phyloP scores from a whole-genome alignment of 495 filamentous ascomycete genomes.

The Podospora appendiculata region DNA sequence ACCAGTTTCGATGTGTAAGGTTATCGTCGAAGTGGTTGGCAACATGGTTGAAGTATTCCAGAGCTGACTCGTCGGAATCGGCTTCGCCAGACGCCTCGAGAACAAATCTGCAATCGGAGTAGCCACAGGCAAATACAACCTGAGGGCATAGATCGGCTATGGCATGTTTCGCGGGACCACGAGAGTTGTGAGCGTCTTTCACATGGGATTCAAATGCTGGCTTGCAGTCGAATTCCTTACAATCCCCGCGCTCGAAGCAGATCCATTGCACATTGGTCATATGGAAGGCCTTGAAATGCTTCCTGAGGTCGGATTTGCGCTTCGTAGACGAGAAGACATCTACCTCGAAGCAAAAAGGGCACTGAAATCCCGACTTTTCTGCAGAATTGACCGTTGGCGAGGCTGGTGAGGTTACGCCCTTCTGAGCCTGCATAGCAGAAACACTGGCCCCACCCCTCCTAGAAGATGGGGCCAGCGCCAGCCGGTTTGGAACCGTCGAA shows the following conservation, averaged over 20 bases:
- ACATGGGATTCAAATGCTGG: conserved; percentile 15
- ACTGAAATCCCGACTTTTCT: conserved; percentile 2
- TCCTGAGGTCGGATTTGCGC: conserved; percentile 18
- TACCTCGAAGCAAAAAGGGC: conserved; percentile 20
- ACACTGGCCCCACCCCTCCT: too few species aligned
- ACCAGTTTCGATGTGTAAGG: conserved; percentile 13
- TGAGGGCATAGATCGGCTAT: conserved; percentile 12
- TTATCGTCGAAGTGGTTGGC: conserved; percentile 16
- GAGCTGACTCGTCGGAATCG: conserved; percentile 4
- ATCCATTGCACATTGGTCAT: conserved; percentile 14
- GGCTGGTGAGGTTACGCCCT: too few species aligned
- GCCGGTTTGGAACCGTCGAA: too few species aligned
- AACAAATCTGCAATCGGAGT: conserved; percentile 15
- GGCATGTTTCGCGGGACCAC: conserved; percentile 5
- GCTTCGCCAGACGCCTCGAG: conserved; percentile 13
- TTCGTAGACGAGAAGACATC: conserved; percentile 9
- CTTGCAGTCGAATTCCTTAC: conserved; percentile 17
- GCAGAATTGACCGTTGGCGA: too few species aligned
- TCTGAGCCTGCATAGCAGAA: too few species aligned
- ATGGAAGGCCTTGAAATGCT: conserved; percentile 19
- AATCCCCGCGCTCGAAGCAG: conserved; percentile 14
- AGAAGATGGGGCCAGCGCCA: too few species aligned
- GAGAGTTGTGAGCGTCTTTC: conserved; percentile 12
- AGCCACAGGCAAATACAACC: conserved; percentile 21
- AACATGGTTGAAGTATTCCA: conserved; percentile 21